Percentiles rank a stretch among this genome's conserved stretches.
These are phyloP conservation scores for Endothia cerciana DNA, from an alignment of 2,329 filamentous ascomycete genomes.

Conservation along the genomic window DNA sequence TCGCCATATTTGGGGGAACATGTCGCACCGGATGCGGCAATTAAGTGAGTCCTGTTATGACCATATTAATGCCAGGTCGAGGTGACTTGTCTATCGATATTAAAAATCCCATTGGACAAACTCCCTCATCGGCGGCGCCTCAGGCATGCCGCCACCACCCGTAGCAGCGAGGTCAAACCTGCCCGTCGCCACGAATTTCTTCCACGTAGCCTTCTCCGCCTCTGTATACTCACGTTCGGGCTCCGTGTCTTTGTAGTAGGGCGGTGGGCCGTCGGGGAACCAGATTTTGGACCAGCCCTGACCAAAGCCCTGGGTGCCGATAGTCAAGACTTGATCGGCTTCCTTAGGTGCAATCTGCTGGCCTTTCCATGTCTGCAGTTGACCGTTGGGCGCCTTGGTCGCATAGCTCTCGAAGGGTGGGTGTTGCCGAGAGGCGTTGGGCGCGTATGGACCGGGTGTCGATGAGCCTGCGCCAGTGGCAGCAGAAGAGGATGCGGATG, in stretches of 20 bases:
- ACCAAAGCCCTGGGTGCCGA: constrained; percentile 50
- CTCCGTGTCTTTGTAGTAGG: constrained; percentile 66
- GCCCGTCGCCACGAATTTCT: constrained; percentile 66
- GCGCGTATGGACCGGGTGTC: constrained; percentile 32
- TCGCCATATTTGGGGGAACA: not conserved
- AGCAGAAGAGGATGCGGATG: not conserved
- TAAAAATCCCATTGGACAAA: constrained; percentile 76
- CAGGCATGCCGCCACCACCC: constrained; percentile 66
- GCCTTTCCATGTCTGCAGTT: constrained; percentile 39
- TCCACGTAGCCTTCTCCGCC: constrained; percentile 34
- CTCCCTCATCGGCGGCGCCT: constrained; percentile 76
- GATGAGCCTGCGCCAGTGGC: not conserved
- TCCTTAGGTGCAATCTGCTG: constrained; percentile 41
- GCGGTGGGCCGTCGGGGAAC: constrained; percentile 72
- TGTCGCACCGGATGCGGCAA: not conserved
- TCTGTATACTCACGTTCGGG: constrained; percentile 49
- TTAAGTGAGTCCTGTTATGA: not conserved
- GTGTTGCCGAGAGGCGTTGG: constrained; percentile 36
- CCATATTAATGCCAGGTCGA: not conserved
- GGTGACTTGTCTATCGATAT: not conserved
- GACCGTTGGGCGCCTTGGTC: constrained; percentile 32
- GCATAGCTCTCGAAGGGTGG: constrained; percentile 38
- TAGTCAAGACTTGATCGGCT: constrained; percentile 40
- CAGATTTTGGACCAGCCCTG: constrained; percentile 65
- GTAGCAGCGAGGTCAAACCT: constrained; percentile 59